Percentiles rank a stretch among this genome's conserved stretches.
Evolutionary conservation across 2,329 filamentous ascomycete species (phyloP).

Genomic region (Phialocephala sp.): DNA sequence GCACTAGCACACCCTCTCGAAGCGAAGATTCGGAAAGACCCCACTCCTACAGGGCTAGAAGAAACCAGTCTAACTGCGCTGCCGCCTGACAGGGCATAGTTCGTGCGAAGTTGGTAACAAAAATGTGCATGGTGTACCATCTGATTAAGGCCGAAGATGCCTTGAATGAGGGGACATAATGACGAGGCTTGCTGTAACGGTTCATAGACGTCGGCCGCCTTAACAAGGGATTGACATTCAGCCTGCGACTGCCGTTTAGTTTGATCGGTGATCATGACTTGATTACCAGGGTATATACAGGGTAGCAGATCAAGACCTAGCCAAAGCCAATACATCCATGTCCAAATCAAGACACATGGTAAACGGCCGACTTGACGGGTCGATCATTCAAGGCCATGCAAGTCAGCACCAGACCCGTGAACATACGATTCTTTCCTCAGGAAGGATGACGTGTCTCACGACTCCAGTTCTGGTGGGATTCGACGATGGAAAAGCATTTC

Average conservation of each 20-base stretch:
- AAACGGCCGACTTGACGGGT: conserved; percentile 30
- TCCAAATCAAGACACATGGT: conserved; percentile 28
- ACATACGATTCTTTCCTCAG: conserved; percentile 14
- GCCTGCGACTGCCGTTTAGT: conserved; percentile 29
- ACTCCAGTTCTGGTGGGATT: conserved; percentile 13
- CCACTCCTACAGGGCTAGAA: conserved; percentile 28
- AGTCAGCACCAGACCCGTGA: conserved; percentile 29
- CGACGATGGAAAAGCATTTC: conserved; percentile 16
- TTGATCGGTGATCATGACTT: conserved; percentile 31
- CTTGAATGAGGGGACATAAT: background rate
- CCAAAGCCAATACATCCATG: conserved; percentile 33
- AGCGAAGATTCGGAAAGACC: conserved; percentile 28
- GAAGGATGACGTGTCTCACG: conserved; percentile 29
- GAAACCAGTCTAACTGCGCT: conserved; percentile 10
- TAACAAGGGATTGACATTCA: conserved; percentile 20
- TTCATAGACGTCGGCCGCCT: conserved; percentile 21
- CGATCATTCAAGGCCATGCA: conserved; percentile 33
- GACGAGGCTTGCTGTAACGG: background rate
- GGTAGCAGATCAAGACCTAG: conserved; percentile 18
- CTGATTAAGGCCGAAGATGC: background rate
- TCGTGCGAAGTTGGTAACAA: background rate
- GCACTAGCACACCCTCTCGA: conserved; percentile 35
- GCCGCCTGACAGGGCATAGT: conserved; percentile 6
- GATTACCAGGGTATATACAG: conserved; percentile 29
- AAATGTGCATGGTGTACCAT: background rate